Evolutionary conservation across 345 rosid genomes (phyloP).

Genomic region (Arabis hirsuta): DNA sequence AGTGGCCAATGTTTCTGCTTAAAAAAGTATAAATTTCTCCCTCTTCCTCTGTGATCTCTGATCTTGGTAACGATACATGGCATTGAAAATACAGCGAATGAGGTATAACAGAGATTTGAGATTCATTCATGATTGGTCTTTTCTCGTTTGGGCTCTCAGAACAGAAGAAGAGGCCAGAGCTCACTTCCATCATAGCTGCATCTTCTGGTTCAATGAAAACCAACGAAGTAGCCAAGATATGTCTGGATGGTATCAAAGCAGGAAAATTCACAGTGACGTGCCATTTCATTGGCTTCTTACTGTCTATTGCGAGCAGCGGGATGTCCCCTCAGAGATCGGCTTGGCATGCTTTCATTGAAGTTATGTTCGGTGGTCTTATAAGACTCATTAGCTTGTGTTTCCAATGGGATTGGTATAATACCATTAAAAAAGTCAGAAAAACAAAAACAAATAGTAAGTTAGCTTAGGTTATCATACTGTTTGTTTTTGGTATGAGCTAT

Average conservation of each 20-base stretch:
- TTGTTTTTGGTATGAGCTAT: not conserved
- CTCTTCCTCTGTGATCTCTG: too few relatives aligned
- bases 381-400: conserved; percentile 55
- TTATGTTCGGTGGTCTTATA: conserved; percentile 45
- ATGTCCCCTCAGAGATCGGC: conserved; percentile 72
- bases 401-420: conserved; percentile 68
- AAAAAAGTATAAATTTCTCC: too few relatives aligned
- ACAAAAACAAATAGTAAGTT: not conserved
- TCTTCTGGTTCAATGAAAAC: conserved; percentile 73
- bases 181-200: conserved; percentile 58
- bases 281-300: conserved; percentile 60
- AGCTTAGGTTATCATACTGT: conserved; percentile 9
- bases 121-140: not conserved
- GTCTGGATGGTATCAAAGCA: conserved; percentile 57
- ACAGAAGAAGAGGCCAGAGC: conserved; percentile 57
- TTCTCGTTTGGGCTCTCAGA: conserved; percentile 41
- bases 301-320: conserved; percentile 62
- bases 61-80: too few relatives aligned
- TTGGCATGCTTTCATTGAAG: conserved; percentile 68
- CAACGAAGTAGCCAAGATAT: conserved; percentile 67
- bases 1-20: too few relatives aligned
- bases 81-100: too few relatives aligned
- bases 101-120: not conserved
- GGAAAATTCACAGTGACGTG: conserved; percentile 67
- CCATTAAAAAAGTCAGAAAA: conserved; percentile 45